A percentile compares a stretch with the other conserved stretches of the same genome.
Conservation (phyloP, 345 rosid species). For the Hibiscus trionum region DNA sequence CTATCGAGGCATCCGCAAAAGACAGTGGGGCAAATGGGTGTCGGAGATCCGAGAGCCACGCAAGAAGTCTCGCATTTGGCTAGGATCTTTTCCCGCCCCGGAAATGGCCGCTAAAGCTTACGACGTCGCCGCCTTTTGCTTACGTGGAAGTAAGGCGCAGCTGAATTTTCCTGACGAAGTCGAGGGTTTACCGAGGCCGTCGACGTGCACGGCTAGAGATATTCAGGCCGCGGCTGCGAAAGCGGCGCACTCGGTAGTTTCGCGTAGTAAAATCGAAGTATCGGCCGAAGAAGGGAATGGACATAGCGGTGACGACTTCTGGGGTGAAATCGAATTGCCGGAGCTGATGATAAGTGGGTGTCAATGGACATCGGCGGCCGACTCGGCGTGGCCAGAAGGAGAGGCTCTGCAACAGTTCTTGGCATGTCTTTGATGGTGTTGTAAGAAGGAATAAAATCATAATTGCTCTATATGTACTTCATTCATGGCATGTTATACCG, state of each 20-base stretch:
- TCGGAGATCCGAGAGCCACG: conserved; percentile 86
- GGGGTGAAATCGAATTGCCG: conserved; percentile 74
- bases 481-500: neutral
- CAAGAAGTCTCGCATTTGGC: conserved; percentile 81
- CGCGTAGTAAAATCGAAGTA: conserved; percentile 18
- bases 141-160: conserved; percentile 70
- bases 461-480: neutral
- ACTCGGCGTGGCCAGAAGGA: conserved; percentile 46
- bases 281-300: conserved; percentile 14
- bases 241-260: conserved; percentile 43
- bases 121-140: conserved; percentile 69
- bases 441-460: neutral
- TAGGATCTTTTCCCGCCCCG: conserved; percentile 70
- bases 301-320: conserved; percentile 41
- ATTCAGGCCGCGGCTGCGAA: conserved; percentile 70
- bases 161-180: conserved; percentile 74
- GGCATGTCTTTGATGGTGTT: conserved; percentile 35
- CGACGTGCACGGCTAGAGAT: conserved; percentile 54
- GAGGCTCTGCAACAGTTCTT: conserved; percentile 33
- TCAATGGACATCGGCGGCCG: conserved; percentile 27
- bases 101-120: conserved; percentile 92
- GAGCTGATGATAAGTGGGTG: conserved; percentile 36
- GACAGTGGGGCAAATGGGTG: conserved; percentile 93
- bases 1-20: conserved; percentile 66
- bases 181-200: conserved; percentile 48